Conservation (phyloP, 306 rosid species). For the Pyrus bretschneideri region DNA sequence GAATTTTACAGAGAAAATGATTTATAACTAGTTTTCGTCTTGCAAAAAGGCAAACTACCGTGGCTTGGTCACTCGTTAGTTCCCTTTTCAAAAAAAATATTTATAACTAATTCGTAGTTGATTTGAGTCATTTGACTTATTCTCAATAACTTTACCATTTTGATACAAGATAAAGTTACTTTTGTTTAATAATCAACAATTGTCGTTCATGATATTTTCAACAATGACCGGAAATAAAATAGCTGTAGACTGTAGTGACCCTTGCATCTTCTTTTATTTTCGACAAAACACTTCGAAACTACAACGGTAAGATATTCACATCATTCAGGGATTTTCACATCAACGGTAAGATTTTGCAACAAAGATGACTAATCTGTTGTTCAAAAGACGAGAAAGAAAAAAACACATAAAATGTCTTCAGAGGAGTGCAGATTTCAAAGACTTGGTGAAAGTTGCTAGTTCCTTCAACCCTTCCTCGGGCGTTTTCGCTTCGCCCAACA, state of each 20-base stretch:
- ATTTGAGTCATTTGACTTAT: too few species aligned
- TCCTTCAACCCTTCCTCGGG: slow-evolving; percentile 83
- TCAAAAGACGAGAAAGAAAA: neutral
- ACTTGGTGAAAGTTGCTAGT: slow-evolving; percentile 46
- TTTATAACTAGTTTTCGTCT: too few species aligned
- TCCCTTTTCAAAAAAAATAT: too few species aligned
- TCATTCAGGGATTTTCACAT: neutral
- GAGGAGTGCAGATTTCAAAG: slow-evolving; percentile 54
- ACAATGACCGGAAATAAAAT: neutral
- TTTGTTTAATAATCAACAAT: too few species aligned
- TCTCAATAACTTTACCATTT: too few species aligned
- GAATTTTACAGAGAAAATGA: too few species aligned
- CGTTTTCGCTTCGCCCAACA: slow-evolving; percentile 70
- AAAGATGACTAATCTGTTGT: neutral
- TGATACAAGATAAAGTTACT: too few species aligned
- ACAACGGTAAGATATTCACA: neutral
- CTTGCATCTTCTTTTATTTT: neutral
- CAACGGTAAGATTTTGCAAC: neutral
- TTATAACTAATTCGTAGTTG: too few species aligned
- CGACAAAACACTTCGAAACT: neutral
- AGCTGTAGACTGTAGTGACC: neutral
- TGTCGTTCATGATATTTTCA: too few species aligned
- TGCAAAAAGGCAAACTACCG: too few species aligned
- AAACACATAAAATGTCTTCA: slow-evolving; percentile 7
- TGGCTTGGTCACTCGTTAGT: too few species aligned